A percentile compares a stretch with the other conserved stretches of the same genome.
Evolutionary conservation across 2,329 filamentous ascomycete genomes (phyloP).

Genomic region (Colletotrichum filicis): DNA sequence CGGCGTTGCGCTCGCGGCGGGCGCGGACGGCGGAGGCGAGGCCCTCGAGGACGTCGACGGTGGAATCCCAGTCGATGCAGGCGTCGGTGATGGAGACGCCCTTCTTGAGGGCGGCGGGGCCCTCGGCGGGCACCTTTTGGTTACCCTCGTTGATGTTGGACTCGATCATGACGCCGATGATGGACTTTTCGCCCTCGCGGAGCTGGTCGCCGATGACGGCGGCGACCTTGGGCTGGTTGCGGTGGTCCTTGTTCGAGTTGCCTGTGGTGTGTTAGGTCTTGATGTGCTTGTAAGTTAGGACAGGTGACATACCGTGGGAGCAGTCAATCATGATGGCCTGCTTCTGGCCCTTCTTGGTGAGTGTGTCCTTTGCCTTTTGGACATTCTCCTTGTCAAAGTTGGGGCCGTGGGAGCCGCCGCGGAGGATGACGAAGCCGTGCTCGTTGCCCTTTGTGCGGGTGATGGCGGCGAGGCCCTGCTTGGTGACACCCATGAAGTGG

Average conservation of each 20-base stretch:
- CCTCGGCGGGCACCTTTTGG: slow-evolving; percentile 89
- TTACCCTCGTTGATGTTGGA: slow-evolving; percentile 94
- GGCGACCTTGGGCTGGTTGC: slow-evolving; percentile 95
- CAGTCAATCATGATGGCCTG: slow-evolving; percentile 98
- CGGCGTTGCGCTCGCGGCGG: slow-evolving; percentile 68
- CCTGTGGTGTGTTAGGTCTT: slow-evolving; percentile 57
- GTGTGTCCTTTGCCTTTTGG: slow-evolving; percentile 78
- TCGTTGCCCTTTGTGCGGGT: slow-evolving; percentile 94
- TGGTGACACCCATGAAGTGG: slow-evolving; percentile 98
- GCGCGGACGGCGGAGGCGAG: slow-evolving; percentile 85
- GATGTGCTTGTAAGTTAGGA: too few species aligned
- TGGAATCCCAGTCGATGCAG: slow-evolving; percentile 93
- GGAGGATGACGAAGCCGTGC: slow-evolving; percentile 96
- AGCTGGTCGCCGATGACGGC: slow-evolving; percentile 85
- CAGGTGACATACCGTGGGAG: slow-evolving; percentile 76
- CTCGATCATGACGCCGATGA: slow-evolving; percentile 98
- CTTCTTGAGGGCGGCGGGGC: slow-evolving; percentile 81
- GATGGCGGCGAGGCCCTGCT: slow-evolving; percentile 95
- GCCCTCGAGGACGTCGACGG: slow-evolving; percentile 83
- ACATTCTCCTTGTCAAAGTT: slow-evolving; percentile 94
- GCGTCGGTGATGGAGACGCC: slow-evolving; percentile 96
- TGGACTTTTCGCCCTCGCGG: slow-evolving; percentile 84
- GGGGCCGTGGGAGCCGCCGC: slow-evolving; percentile 90
- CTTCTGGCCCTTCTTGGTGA: slow-evolving; percentile 85
- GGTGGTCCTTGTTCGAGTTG: slow-evolving; percentile 97